Evolutionary conservation across 306 rosid genomes (phyloP).

Genomic region (Vigna radiata): DNA sequence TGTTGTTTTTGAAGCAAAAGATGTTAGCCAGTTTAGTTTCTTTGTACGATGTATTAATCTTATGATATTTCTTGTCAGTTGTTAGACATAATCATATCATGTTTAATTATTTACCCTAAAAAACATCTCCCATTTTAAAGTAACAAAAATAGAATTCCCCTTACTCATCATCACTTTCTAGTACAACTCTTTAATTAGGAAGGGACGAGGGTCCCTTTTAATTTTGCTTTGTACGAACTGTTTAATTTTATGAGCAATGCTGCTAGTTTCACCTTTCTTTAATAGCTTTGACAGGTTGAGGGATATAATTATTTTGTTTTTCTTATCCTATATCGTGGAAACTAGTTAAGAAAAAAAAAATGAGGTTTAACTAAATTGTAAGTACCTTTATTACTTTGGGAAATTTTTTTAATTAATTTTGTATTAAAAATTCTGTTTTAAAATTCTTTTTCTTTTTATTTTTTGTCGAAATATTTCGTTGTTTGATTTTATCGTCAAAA

Average conservation of each 20-base stretch:
- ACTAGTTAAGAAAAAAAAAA: too few relatives aligned
- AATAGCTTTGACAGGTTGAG: too few relatives aligned
- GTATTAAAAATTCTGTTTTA: too few relatives aligned
- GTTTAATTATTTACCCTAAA: conserved; percentile 19
- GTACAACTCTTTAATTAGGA: not conserved
- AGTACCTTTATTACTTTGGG: too few relatives aligned
- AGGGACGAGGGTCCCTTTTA: not conserved
- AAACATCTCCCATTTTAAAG: not conserved
- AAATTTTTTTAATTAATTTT: too few relatives aligned
- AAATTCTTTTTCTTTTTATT: too few relatives aligned
- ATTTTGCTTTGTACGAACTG: not conserved
- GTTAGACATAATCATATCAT: conserved; percentile 43
- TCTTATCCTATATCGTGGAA: too few relatives aligned
- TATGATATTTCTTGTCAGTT: conserved; percentile 32
- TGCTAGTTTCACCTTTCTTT: too few relatives aligned
- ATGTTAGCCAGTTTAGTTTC: not conserved
- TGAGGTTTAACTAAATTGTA: too few relatives aligned
- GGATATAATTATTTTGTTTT: too few relatives aligned
- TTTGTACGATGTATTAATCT: conserved; percentile 11
- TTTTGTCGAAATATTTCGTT: too few relatives aligned
- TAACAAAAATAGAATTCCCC: not conserved
- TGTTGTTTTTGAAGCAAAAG: not conserved
- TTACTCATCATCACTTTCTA: not conserved
- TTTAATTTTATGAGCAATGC: not conserved
- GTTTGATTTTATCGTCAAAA: too few relatives aligned